Base-by-base conservation (phyloP, 805 yeast species). In the Deakozyma indianensis region DNA sequence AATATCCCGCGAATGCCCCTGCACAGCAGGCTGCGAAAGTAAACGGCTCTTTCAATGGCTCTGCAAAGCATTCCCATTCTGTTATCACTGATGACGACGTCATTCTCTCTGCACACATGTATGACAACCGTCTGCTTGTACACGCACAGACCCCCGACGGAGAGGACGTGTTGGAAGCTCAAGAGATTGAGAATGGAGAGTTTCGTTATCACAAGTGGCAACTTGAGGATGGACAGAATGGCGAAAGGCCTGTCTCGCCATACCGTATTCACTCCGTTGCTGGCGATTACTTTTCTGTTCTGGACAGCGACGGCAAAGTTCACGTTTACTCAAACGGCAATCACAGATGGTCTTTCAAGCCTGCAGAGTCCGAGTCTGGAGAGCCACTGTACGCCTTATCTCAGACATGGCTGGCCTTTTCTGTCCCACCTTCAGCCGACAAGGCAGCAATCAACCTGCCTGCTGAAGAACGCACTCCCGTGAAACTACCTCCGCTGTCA, bases 401-500 rank as follows among this genome's bases (percentile, higher is more conserved):
- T 5, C 38, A 32, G 38, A 20, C 20, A 14, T 32, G 38, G 38
- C 11, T 32, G 11, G 38, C 16, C 18, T 32, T 14, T n/a, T 32
- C 38, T 47, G 41, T 35, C 16, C 11, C 43, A 24, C 43, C 44
- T 18, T 16, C 14, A 4, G 42, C 4, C 11, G 43, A 47, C 20
- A 46, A 50, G 22, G 25, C 42, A 11, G 25, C 59, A 11, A 59
- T 66, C 41, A 71, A 32, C 38, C 16, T 32, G 38, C 11, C 18
- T 20, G 18, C 18, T 20, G 38, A 32, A n/a, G 18, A 32, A n/a
- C 48, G 40, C 15, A 55, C 78, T 0, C 71, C 75, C 0, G 66
- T 74, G 20, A 65, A 64, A 48, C 54, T 75, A 29, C 72, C 76
- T 2, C 66, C 65, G 14, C 64, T 68, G 2, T 69, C 70, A 2